phyloP scores from a whole-genome alignment of 345 rosid genomes.

The Populus pruinosa region DNA sequence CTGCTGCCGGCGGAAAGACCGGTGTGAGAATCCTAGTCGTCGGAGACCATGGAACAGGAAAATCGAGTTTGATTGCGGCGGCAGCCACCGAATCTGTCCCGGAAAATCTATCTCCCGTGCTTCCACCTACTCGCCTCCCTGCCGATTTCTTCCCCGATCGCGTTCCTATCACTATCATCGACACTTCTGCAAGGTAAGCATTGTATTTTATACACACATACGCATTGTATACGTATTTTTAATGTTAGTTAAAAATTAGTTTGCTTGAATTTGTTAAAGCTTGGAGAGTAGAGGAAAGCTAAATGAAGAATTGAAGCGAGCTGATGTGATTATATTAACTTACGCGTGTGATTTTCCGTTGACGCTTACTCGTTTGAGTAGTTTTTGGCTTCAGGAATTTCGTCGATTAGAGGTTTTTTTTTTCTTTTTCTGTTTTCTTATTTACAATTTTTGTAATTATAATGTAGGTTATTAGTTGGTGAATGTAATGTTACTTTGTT shows the following conservation, averaged over 20 bases:
- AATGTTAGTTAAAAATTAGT: not conserved
- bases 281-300: constrained; percentile 70
- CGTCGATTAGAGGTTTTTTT: constrained; percentile 52
- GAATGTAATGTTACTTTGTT: too few relatives aligned
- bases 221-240: not conserved
- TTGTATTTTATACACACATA: not conserved
- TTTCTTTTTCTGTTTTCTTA: not conserved
- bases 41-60: constrained; percentile 75
- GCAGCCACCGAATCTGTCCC: constrained; percentile 65
- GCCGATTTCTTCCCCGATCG: constrained; percentile 65
- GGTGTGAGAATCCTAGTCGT: constrained; percentile 63
- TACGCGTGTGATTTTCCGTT: constrained; percentile 68
- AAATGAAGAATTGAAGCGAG: constrained; percentile 67
- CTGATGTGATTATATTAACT: constrained; percentile 70
- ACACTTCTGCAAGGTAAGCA: constrained; percentile 66
- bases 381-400: constrained; percentile 79
- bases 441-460: not conserved
- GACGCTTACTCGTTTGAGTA: constrained; percentile 57
- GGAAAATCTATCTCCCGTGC: constrained; percentile 55
- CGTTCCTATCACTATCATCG: constrained; percentile 75
- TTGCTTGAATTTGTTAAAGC: constrained; percentile 22
- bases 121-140: constrained; percentile 71
- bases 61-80: constrained; percentile 71
- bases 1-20: constrained; percentile 42
- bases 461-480: not conserved